phyloP scores from a whole-genome alignment of 139 green algal species.

The Chlamydomonas eustigma region DNA sequence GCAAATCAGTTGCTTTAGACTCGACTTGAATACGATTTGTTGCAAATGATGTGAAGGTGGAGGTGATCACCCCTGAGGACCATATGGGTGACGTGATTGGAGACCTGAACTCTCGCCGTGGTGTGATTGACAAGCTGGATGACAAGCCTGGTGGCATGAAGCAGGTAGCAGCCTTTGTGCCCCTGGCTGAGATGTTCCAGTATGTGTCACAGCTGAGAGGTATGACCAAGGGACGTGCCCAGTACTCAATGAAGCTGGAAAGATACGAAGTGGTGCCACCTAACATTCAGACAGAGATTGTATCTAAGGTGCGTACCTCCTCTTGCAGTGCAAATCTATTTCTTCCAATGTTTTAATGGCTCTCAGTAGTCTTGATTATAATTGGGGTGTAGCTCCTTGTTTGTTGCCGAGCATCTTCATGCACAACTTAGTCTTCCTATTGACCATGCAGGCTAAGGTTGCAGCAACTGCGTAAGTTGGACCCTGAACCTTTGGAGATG shows the following conservation, averaged over 20 bases:
- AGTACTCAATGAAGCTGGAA: constrained; percentile 92
- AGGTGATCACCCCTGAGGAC: constrained; percentile 93
- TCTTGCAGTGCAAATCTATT: no score
- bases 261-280: constrained; percentile 89
- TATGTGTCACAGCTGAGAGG: constrained; percentile 92
- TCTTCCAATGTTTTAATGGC: no score
- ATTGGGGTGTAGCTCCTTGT: no score
- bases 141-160: constrained; percentile 96
- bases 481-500: no score
- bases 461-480: no score
- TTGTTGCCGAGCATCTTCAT: no score
- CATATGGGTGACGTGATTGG: constrained; percentile 97
- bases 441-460: no score
- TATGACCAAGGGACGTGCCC: constrained; percentile 95
- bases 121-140: constrained; percentile 84
- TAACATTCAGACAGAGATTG: constrained; percentile 90
- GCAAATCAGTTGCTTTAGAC: no score
- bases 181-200: constrained; percentile 96
- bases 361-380: no score
- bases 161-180: constrained; percentile 78
- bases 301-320: constrained; percentile 30
- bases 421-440: no score
- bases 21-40: no score
- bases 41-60: no score
- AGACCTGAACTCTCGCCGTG: constrained; percentile 95